phyloP scores from a whole-genome alignment of 495 filamentous ascomycete genomes.

The Lepidopterella palustris region DNA sequence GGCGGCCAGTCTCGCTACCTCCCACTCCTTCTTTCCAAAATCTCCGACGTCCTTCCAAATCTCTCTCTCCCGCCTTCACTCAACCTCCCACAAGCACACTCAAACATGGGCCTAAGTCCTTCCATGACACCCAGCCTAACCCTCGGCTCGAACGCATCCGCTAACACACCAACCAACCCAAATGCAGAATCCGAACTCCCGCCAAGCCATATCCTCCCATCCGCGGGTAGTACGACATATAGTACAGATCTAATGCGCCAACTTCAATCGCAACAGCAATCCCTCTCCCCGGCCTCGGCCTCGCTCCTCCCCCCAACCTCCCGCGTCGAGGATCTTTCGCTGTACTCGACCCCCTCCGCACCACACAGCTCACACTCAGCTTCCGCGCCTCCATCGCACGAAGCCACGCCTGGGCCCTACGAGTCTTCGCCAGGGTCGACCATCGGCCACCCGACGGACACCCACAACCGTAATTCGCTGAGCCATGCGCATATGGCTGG shows the following conservation, averaged over 20 bases:
- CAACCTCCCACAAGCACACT: background rate
- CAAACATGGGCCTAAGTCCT: constrained; percentile 2
- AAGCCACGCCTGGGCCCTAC: background rate
- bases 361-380: background rate
- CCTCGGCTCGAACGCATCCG: background rate
- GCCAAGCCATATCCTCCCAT: background rate
- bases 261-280: background rate
- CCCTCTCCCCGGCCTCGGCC: background rate
- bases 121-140: background rate
- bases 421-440: background rate
- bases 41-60: constrained; percentile 56
- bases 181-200: background rate
- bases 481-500: background rate
- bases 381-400: background rate
- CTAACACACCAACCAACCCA: background rate
- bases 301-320: background rate
- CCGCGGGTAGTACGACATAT: background rate
- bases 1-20: constrained; percentile 64
- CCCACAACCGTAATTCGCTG: background rate
- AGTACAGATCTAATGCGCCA: background rate
- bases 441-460: background rate
- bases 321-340: background rate
- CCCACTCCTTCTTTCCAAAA: constrained; percentile 62
- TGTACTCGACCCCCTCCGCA: background rate
- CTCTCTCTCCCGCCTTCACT: constrained; percentile 18